These are phyloP conservation scores for Theobroma grandiflorum DNA, from an alignment of 441 rosid genomes.

Conservation along the genomic window DNA sequence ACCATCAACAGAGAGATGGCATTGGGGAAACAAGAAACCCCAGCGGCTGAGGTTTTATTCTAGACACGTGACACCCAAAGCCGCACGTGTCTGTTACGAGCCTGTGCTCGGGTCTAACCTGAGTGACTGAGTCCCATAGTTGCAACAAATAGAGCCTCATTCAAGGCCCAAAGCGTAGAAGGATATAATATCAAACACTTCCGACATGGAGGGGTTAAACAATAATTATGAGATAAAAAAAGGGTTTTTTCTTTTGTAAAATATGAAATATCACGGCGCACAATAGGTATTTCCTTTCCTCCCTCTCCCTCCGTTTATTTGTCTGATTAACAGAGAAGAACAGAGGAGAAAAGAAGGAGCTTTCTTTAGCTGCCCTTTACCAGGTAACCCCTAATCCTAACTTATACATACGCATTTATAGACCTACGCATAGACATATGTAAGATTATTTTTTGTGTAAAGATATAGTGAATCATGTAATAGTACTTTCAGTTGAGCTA, in stretches of 20 bases:
- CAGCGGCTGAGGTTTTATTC: slow-evolving; percentile 24
- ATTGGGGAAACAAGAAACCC: slow-evolving; percentile 24
- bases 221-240: background rate
- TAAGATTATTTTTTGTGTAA: background rate
- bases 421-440: background rate
- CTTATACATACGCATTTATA: background rate
- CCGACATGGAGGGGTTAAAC: background rate
- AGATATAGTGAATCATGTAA: background rate
- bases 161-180: background rate
- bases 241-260: slow-evolving; percentile 10
- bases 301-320: background rate
- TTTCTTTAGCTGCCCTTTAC: slow-evolving; percentile 11
- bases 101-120: slow-evolving; percentile 1
- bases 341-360: slow-evolving; percentile 14
- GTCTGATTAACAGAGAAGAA: background rate
- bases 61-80: slow-evolving; percentile 11
- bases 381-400: slow-evolving; percentile 1
- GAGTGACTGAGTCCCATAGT: slow-evolving; percentile 20
- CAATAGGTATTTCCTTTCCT: background rate
- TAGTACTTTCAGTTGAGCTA: slow-evolving; percentile 1
- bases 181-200: background rate
- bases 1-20: background rate
- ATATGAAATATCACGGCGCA: slow-evolving; percentile 13
- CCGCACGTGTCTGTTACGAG: background rate
- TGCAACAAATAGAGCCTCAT: background rate